Percentiles rank a stretch among this genome's conserved stretches.
These are phyloP conservation scores for Chaetoceros muelleri DNA, from an alignment of 108 stramenopile species.

Conservation along the genomic window DNA sequence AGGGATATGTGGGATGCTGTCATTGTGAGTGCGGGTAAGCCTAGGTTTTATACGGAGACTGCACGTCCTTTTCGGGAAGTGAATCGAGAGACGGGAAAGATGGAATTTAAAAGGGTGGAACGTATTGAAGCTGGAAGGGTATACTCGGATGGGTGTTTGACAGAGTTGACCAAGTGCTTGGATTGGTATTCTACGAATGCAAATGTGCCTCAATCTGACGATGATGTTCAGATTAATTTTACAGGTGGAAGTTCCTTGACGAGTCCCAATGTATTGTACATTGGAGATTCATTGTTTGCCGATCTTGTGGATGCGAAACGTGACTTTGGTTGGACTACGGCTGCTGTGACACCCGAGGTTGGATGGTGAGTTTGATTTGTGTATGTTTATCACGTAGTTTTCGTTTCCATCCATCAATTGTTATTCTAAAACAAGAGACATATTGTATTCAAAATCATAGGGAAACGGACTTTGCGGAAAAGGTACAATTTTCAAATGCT, in stretches of 20 bases:
- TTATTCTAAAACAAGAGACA: too few species aligned
- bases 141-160: slow-evolving; percentile 73
- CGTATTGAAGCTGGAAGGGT: slow-evolving; percentile 41
- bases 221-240: slow-evolving; percentile 13
- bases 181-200: slow-evolving; percentile 35
- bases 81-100: slow-evolving; percentile 33
- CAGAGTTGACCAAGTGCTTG: slow-evolving; percentile 55
- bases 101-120: slow-evolving; percentile 52
- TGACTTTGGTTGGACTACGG: slow-evolving; percentile 84
- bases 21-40: slow-evolving; percentile 82
- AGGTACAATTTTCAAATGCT: slow-evolving; percentile 12
- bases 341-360: slow-evolving; percentile 82
- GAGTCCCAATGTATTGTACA: slow-evolving; percentile 79
- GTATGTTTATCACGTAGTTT: too few species aligned
- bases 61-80: slow-evolving; percentile 84
- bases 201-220: neutral
- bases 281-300: slow-evolving; percentile 96
- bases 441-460: too few species aligned
- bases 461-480: neutral
- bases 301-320: slow-evolving; percentile 94
- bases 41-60: slow-evolving; percentile 82
- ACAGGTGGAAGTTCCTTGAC: slow-evolving; percentile 34
- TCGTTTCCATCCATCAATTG: too few species aligned
- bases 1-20: slow-evolving; percentile 74
- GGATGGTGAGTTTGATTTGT: slow-evolving; percentile 3